Conservation (phyloP, 495 filamentous ascomycete species). For the Neurospora tetrasperma region DNA sequence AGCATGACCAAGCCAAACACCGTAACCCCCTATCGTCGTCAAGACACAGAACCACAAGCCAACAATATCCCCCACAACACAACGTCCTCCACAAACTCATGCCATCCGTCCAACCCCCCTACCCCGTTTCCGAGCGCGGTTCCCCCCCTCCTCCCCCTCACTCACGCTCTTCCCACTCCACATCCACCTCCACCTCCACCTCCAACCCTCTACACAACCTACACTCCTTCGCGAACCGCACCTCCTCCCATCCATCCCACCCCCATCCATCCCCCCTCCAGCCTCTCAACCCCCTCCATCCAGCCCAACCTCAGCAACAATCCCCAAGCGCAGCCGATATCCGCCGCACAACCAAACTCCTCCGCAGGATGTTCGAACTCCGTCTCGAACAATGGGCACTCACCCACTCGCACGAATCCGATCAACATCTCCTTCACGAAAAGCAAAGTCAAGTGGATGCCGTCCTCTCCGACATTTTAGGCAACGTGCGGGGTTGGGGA, state of each 20-base stretch:
- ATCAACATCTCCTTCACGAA: neutral
- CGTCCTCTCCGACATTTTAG: slow-evolving; percentile 5
- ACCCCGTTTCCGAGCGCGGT: neutral
- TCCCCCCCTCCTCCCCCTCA: neutral
- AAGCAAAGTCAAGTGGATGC: slow-evolving; percentile 4
- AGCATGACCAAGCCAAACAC: neutral
- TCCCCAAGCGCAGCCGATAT: slow-evolving; percentile 1
- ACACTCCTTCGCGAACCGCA: neutral
- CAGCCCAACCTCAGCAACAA: no score
- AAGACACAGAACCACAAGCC: neutral
- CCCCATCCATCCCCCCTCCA: neutral
- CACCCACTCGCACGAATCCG: neutral
- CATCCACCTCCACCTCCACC: neutral
- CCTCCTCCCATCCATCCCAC: neutral
- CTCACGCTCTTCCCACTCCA: neutral
- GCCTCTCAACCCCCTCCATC: no score
- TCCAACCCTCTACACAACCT: neutral
- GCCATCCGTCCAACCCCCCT: neutral
- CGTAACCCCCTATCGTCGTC: neutral
- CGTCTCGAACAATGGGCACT: slow-evolving; percentile 10
- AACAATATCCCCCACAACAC: neutral
- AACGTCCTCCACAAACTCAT: neutral
- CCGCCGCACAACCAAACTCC: slow-evolving; percentile 10
- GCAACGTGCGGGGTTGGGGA: slow-evolving; percentile 3
- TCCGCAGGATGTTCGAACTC: slow-evolving; percentile 6